Base-by-base conservation (phyloP, 2,329 filamentous ascomycete species). In the Paramyrothecium roridum region DNA sequence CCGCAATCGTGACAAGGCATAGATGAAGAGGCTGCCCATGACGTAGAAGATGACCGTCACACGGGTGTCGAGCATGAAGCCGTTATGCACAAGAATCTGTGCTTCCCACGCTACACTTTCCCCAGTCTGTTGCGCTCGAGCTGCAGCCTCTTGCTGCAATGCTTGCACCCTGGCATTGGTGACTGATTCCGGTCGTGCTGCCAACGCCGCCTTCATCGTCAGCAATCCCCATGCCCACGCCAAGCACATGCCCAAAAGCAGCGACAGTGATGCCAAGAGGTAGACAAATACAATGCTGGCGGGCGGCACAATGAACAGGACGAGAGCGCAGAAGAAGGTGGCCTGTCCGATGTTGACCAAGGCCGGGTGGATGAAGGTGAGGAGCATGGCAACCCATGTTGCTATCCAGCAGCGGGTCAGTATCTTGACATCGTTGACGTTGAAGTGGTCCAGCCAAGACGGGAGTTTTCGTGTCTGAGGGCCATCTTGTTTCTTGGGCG, bases 191-290 rank as follows among this genome's bases (percentile, higher is more conserved):
- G 77, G 69, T 16, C 78, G 67, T 2, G 72, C 71, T 1, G 77
- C 75, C 10, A 72, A 56, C 3, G 77, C 79, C 2, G 76, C 77
- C 56, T 79, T 77, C 76, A 79, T 80, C 0, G 71, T 67, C 48
- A 80, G 65, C 2, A 78, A 66, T 3, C 78, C 79, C 78, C 78
- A 81, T 6, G 69, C 76, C 77, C 78, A 80, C 4, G 72, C 77
- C 0, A 79, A 60, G 33, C 69, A 74, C 62, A 80, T 77, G 19
- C 78, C 78, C 2, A 79, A 13, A 3, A 80, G 63, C 3, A 80
- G 64, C 1, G 78, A 74, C 1, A 77, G 37, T 0, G 70, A 63
- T 11, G 65, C 74, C 7, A 81, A 65, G 2, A 81, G 58, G 56
- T 76, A 77, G 43, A 80, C 63, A 37, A 77, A 74, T 2, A 80